These are phyloP conservation scores for Paramecium sonneborni DNA, from an alignment of 73 alveolate genomes.

Conservation along the genomic window DNA sequence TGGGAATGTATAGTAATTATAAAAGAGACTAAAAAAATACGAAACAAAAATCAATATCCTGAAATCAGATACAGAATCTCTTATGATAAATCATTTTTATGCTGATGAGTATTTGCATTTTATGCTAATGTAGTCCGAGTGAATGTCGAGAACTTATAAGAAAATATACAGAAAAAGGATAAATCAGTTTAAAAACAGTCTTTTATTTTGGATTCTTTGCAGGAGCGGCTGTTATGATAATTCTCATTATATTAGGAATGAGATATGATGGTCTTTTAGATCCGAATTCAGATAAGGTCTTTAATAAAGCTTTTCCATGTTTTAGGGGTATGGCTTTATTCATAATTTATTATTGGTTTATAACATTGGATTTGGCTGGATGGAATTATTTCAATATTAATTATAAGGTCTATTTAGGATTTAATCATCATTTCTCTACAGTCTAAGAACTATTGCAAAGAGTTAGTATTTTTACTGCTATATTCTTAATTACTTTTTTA, in stretches of 20 bases:
- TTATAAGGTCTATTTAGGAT: conserved; percentile 31
- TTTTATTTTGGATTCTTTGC: conserved; percentile 53
- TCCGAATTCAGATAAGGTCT: conserved; percentile 1
- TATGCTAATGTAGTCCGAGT: conserved; percentile 2
- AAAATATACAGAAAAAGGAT: neutral
- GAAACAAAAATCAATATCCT: neutral
- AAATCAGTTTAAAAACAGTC: neutral
- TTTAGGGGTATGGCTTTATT: conserved; percentile 48
- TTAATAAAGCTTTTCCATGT: conserved; percentile 20
- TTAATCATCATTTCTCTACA: conserved; percentile 39
- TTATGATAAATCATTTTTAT: neutral
- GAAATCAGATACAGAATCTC: conserved; percentile 29
- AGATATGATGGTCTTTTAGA: conserved; percentile 43
- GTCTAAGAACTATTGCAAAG: conserved; percentile 11
- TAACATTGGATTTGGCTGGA: conserved; percentile 36
- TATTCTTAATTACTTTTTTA: conserved; percentile 7
- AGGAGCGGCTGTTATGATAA: conserved; percentile 8
- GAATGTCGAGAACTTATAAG: conserved; percentile 6
- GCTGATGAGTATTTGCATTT: conserved; percentile 13
- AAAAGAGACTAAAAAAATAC: neutral
- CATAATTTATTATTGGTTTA: conserved; percentile 29
- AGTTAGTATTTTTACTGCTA: conserved; percentile 1
- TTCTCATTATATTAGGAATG: conserved; percentile 27
- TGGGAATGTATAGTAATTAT: neutral
- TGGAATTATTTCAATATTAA: conserved; percentile 53